Evolutionary conservation across 1,284 basidiomycete genomes (phyloP), one percentile per base, ranked within the genome.

Genomic region (Boletus subluridellus): DNA sequence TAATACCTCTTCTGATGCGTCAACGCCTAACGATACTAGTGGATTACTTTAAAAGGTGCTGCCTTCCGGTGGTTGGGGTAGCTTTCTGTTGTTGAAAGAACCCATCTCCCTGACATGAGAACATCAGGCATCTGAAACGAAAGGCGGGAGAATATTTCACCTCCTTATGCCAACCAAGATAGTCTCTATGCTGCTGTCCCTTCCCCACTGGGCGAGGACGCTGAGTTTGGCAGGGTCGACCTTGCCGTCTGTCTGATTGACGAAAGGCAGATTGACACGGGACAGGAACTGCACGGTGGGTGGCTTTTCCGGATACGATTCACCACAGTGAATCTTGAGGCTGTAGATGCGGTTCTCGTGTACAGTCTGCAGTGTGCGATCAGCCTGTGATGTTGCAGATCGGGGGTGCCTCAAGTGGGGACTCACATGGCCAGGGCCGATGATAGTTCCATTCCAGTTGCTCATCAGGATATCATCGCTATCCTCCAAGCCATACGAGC

Each of bases 341-440:
- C 88, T 92, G 83, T 98, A 99, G 77, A 99, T 99, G 54, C 96
- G 86, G 78, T 99, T 99, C 83, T 99, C 95, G 76, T 96, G 95
- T 12, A 96, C 94, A 35, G 93, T 95, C 91, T 95, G 68, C 15
- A 15, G 39, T 38, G 42, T 58, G 30, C 42, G 60, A 72, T 74
- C 56, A 71, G 58, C 32, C 17, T 32, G 57, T 62, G 65, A 67
- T 61, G 60, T 59, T 57, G 58, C 59, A 53, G 55, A 63, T 62
- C 65, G 59, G 26, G 32, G 34, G n/a, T 32, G 21, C n/a, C 32
- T 30, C 50, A 15, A 6, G 32, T 5, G 37, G 51, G 28, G 28
- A 61, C 90, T 67, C 73, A 94, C 92, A 79, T 98, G 95, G 58
- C 95, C 95, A 37, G 97, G 96, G 10, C 96, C 97, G 63, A 99